Percentiles rank a stretch among this genome's conserved stretches.
Evolutionary conservation across 2,329 filamentous ascomycete genomes (phyloP).

Genomic region (Xylariales sp.): DNA sequence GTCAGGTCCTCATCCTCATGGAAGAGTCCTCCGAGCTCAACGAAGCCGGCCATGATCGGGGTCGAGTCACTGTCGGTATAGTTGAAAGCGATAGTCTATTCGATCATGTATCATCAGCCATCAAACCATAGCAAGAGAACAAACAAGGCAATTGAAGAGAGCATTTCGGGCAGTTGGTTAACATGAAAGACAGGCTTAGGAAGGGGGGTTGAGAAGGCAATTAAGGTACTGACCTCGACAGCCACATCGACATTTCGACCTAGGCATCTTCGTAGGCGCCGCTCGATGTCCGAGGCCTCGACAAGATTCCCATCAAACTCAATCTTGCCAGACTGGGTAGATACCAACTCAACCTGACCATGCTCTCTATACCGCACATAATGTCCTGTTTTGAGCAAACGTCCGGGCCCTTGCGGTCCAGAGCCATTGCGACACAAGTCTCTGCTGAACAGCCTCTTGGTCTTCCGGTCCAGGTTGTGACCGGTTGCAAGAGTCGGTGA

Average conservation of each 20-base stretch:
- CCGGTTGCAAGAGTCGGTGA: conserved; percentile 44
- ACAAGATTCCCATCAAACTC: conserved; percentile 34
- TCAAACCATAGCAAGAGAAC: too few relatives aligned
- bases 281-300: conserved; percentile 41
- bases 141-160: too few relatives aligned
- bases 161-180: too few relatives aligned
- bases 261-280: conserved; percentile 41
- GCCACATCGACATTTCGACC: conserved; percentile 43
- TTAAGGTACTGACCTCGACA: conserved; percentile 41
- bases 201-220: too few relatives aligned
- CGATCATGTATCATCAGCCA: too few relatives aligned
- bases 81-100: too few relatives aligned
- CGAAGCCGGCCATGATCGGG: conserved; percentile 41
- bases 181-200: too few relatives aligned
- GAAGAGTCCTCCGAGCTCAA: conserved; percentile 40
- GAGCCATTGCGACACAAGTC: neutral
- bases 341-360: conserved; percentile 45
- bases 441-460: conserved; percentile 9
- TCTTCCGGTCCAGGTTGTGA: conserved; percentile 29
- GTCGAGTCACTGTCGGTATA: conserved; percentile 27
- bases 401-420: conserved; percentile 15
- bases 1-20: conserved; percentile 33
- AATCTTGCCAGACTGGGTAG: conserved; percentile 36
- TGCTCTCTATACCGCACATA: conserved; percentile 43
- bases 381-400: conserved; percentile 45